A percentile compares a stretch with the other conserved stretches of the same genome.
These are phyloP conservation scores for Alternaria sp. DNA, from an alignment of 2,329 filamentous ascomycete genomes.

Conservation along the genomic window DNA sequence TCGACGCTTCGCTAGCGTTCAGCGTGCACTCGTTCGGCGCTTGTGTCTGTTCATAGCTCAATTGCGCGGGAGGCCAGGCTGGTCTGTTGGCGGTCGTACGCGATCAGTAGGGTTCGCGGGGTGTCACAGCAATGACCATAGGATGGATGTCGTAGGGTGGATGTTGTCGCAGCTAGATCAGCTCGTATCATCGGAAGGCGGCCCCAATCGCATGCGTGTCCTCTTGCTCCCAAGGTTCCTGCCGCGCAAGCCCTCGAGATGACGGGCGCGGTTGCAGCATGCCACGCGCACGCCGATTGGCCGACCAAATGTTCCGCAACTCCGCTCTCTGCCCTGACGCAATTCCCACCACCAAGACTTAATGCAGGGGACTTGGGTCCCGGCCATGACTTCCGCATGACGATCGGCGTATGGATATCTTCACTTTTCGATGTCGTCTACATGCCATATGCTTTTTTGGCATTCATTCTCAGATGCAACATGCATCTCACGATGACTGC, in stretches of 20 bases:
- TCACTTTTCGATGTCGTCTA: not conserved
- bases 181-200: not conserved
- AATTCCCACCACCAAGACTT: constrained; percentile 2
- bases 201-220: constrained; percentile 23
- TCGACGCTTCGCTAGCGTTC: constrained; percentile 29
- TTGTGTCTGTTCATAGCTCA: constrained; percentile 39
- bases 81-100: constrained; percentile 29
- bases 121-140: constrained; percentile 1
- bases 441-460: not conserved
- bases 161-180: not conserved
- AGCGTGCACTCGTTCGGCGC: constrained; percentile 38
- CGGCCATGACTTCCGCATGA: not conserved
- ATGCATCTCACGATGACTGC: constrained; percentile 8
- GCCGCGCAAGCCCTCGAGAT: constrained; percentile 18
- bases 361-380: not conserved
- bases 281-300: constrained; percentile 21
- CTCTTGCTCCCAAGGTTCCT: constrained; percentile 1
- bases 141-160: not conserved
- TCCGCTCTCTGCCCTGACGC: constrained; percentile 16
- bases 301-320: not conserved
- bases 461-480: not conserved
- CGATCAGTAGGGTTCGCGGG: constrained; percentile 28
- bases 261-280: constrained; percentile 13
- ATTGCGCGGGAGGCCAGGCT: constrained; percentile 38
- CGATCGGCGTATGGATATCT: not conserved